Conservation (phyloP, 1,139 yeast genomes). For the Protomyces inouyei region DNA sequence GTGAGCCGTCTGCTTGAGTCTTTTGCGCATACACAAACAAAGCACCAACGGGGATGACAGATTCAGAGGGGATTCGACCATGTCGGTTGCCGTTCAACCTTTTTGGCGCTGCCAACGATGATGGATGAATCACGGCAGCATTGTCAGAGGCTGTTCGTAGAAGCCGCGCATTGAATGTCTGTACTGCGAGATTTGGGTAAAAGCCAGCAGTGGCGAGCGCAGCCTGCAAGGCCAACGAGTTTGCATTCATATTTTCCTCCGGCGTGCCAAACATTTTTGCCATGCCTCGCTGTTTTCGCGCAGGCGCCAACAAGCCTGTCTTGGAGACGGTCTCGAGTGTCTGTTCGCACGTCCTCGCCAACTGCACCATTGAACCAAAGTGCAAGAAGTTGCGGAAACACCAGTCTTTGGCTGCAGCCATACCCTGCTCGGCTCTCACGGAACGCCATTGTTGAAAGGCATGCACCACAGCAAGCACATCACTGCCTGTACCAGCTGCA, state of each 20-base stretch:
- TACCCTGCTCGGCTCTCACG: not conserved
- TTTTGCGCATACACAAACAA: constrained; percentile 17
- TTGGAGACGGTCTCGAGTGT: constrained; percentile 29
- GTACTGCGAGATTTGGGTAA: constrained; percentile 33
- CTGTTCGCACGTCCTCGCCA: constrained; percentile 30
- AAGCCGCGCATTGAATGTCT: constrained; percentile 16
- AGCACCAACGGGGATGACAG: constrained; percentile 2
- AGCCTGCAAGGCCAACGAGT: constrained; percentile 29
- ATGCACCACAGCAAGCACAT: constrained; percentile 26
- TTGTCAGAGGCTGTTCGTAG: constrained; percentile 31
- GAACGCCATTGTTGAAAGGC: constrained; percentile 18
- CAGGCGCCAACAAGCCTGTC: constrained; percentile 7
- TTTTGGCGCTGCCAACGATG: constrained; percentile 37
- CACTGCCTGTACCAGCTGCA: constrained; percentile 24
- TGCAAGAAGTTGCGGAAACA: constrained; percentile 28
- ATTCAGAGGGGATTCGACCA: constrained; percentile 2
- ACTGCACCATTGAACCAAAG: constrained; percentile 25
- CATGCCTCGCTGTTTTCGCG: constrained; percentile 3
- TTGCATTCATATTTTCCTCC: constrained; percentile 30
- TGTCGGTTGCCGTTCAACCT: not conserved
- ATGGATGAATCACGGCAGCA: constrained; percentile 29
- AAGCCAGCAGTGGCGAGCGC: constrained; percentile 31
- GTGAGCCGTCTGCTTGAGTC: constrained; percentile 12
- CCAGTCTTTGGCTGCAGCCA: constrained; percentile 7
- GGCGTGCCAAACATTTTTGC: constrained; percentile 28